These are phyloP conservation scores for Pseudogymnoascus verrucosus DNA, from an alignment of 2,329 filamentous ascomycete genomes.

Conservation along the genomic window DNA sequence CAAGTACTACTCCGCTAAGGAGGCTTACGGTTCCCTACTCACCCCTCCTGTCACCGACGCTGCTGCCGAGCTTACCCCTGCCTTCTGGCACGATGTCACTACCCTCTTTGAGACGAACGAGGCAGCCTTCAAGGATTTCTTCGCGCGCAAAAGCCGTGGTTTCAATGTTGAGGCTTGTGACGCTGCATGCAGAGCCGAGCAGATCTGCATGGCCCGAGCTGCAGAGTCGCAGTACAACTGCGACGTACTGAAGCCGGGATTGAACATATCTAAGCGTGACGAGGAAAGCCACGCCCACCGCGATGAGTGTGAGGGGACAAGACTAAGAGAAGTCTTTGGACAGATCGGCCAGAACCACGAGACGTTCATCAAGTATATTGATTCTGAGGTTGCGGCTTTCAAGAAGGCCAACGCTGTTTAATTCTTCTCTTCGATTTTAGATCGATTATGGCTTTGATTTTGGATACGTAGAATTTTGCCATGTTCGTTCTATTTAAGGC, in stretches of 20 bases:
- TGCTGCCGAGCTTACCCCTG: conserved; percentile 41
- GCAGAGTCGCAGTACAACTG: conserved; percentile 47
- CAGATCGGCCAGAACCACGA: neutral
- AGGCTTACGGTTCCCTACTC: conserved; percentile 27
- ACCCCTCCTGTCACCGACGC: conserved; percentile 34
- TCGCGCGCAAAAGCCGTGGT: conserved; percentile 37
- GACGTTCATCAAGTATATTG: neutral
- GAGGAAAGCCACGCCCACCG: conserved; percentile 8
- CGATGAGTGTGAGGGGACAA: conserved; percentile 12
- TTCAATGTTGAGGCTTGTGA: conserved; percentile 37
- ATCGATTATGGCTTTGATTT: neutral
- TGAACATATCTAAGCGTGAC: conserved; percentile 29
- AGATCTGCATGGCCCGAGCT: conserved; percentile 47
- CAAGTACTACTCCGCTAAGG: conserved; percentile 26
- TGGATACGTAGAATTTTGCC: neutral
- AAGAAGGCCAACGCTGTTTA: neutral
- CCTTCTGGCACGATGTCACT: conserved; percentile 53
- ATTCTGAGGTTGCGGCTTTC: neutral
- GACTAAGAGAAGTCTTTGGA: conserved; percentile 8
- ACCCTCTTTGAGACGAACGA: conserved; percentile 37
- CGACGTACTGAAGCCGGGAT: conserved; percentile 29
- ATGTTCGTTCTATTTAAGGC: neutral
- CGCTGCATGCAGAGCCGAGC: conserved; percentile 34
- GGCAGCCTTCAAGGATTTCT: conserved; percentile 38
- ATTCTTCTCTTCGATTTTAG: neutral